A percentile compares a stretch with the other conserved stretches of the same genome.
phyloP scores from a whole-genome alignment of 192 early-diverging fungal species.

The Gorgonomyces haynaldii region DNA sequence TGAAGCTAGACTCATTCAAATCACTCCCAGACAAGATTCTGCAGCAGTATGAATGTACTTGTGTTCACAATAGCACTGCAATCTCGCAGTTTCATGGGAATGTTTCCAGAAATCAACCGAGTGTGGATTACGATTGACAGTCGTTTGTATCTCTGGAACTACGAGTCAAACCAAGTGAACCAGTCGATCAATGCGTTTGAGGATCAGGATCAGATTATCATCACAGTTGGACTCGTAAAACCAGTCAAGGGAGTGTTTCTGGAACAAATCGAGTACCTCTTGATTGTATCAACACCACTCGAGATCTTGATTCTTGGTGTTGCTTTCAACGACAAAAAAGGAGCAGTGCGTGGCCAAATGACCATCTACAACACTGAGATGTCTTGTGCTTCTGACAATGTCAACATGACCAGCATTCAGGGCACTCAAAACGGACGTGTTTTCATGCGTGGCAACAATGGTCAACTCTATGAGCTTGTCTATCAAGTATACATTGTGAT shows the following conservation, averaged over 20 bases:
- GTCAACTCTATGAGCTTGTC: slow-evolving; percentile 74
- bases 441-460: slow-evolving; percentile 82
- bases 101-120: slow-evolving; percentile 80
- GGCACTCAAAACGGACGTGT: slow-evolving; percentile 73
- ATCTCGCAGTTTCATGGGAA: slow-evolving; percentile 74
- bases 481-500: slow-evolving; percentile 44
- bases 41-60: slow-evolving; percentile 2
- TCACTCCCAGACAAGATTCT: neutral
- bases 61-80: slow-evolving; percentile 36
- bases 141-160: slow-evolving; percentile 85
- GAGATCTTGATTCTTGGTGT: slow-evolving; percentile 77
- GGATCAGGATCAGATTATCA: slow-evolving; percentile 83
- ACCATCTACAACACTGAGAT: slow-evolving; percentile 72
- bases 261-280: slow-evolving; percentile 66
- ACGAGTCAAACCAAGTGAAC: no score
- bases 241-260: slow-evolving; percentile 71
- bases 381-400: slow-evolving; percentile 64
- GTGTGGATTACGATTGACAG: slow-evolving; percentile 90
- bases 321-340: slow-evolving; percentile 28
- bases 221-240: slow-evolving; percentile 67
- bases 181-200: slow-evolving; percentile 46
- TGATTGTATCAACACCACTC: slow-evolving; percentile 76
- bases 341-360: slow-evolving; percentile 35
- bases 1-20: neutral
- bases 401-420: slow-evolving; percentile 66